Base-by-base conservation (phyloP, 495 filamentous ascomycete species). In the Physcia stellaris region DNA sequence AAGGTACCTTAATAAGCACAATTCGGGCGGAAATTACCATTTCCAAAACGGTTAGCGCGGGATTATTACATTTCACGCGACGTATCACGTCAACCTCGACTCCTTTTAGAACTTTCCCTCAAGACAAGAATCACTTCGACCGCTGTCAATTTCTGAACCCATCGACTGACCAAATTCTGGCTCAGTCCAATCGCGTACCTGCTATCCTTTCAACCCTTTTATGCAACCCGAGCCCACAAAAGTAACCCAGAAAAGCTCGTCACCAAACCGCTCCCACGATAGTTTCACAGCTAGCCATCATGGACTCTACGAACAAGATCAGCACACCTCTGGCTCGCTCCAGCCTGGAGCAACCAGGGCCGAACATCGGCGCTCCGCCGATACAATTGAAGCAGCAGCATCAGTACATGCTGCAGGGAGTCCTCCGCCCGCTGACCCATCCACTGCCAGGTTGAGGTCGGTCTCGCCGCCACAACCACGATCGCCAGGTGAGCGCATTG, bases 221-320 rank as follows among this genome's bases (percentile, higher is more conserved):
- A 94, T 94, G 86, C 86, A 88, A 77, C 62, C 79, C 74, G 79
- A 80, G 75, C 68, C 70, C 51, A 61, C 67, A 57, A 68, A 75
- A 58, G 65, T 65, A 66, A 67, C 67, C 54, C 69, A 70, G 64
- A 68, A 64, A 51, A 62, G 58, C 45, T 54, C 56, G 49, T 55
- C 60, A 42, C 47, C 57, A 54, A 62, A 59, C 57, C 57, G 55
- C 52, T 56, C 53, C 47, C 58, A 52, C 51, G 52, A 55, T 52
- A 60, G 50, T 42, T 54, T 42, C 46, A 50, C 55, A 42, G 33
- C 64, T 56, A 67, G 61, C 67, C 81, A 93, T 73, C 66, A 93
- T 93, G 86, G 86, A 78, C 57, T 66, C 53, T 55, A 49, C 24
- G 21, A 49, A 55, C 62, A 72, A 66, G 63, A 70, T 58, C 57